Evolutionary conservation across 441 rosid species (phyloP), one percentile per base, ranked within the genome.

Genomic region (Isatis lusitanica): DNA sequence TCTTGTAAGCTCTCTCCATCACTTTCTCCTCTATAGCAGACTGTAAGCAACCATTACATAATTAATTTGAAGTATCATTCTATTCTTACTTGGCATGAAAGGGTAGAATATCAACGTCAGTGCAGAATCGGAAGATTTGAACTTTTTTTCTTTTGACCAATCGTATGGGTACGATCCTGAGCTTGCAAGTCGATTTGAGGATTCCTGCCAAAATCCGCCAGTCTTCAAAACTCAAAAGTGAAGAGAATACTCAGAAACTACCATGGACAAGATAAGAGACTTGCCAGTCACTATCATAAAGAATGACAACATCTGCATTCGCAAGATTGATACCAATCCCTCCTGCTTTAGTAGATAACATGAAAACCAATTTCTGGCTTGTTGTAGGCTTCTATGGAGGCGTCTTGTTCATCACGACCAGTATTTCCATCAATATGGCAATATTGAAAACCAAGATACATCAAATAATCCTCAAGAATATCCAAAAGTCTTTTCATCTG

Each of bases 131-230:
- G 75, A 96, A 93, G 73, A 96, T 98, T 91, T 93, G 98, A 68
- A 93, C 99, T 91, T 96, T 98, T 98, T 86, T 92, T 96, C 87
- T 90, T 96, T 77, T 96, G 99, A 77, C 99, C 97, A 87, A 96
- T 96, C 70, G 98, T 85, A 80, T 93, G 99, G 79, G 99, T 98
- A 79, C 99, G 98, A 78, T 91, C 99, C 83, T 96, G 98, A 40
- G 99, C 98, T 88, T 96, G 99, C 85, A 96, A 83, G 85, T 96
- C 99, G 63, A 96, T 98, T 86, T 96, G 99, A 21, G 99, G 99
- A 38, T 96, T 96, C 99, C 99, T 96, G 76, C 63, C 85, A 71
- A 31, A 78, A 81, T 74, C 61, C 16, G 46, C 50, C 40, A 63
- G 63, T 83, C 69, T 66, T 63, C 70, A 74, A 65, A 46, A 11